Evolutionary conservation across 1,284 basidiomycete species (phyloP).

Genomic region (Mixia osmundae): DNA sequence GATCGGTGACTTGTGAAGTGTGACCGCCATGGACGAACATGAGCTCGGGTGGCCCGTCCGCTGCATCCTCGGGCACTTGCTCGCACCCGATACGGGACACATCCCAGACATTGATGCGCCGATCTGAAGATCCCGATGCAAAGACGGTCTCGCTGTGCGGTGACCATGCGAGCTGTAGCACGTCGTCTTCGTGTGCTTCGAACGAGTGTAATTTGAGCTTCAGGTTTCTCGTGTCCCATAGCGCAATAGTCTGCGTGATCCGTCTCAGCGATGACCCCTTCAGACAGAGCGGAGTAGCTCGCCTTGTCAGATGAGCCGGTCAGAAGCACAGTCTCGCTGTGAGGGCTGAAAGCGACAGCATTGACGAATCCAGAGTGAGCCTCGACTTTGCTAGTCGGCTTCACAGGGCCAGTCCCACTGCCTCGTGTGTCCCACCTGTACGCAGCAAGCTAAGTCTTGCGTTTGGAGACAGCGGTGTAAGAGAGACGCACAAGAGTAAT

Average conservation of each 20-base stretch:
- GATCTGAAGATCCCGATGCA: slow-evolving; percentile 74
- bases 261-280: background rate
- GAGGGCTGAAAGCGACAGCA: slow-evolving; percentile 70
- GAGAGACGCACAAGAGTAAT: slow-evolving; percentile 52
- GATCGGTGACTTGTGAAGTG: slow-evolving; percentile 31
- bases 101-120: slow-evolving; percentile 91
- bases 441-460: background rate
- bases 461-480: background rate
- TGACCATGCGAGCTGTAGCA: slow-evolving; percentile 81
- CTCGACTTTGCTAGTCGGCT: slow-evolving; percentile 48
- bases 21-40: slow-evolving; percentile 41
- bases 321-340: slow-evolving; percentile 55
- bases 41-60: slow-evolving; percentile 82
- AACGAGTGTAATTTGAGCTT: slow-evolving; percentile 70
- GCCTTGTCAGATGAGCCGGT: slow-evolving; percentile 91
- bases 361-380: slow-evolving; percentile 83
- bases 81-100: slow-evolving; percentile 76
- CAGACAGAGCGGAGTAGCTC: slow-evolving; percentile 7
- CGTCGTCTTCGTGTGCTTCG: slow-evolving; percentile 81
- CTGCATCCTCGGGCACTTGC: slow-evolving; percentile 90
- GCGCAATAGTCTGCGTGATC: slow-evolving; percentile 42
- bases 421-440: slow-evolving; percentile 81
- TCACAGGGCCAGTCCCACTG: slow-evolving; percentile 26
- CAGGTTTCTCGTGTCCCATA: slow-evolving; percentile 72
- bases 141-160: slow-evolving; percentile 77